Evolutionary conservation across 2,329 filamentous ascomycete species (phyloP).

Genomic region (Orbilia oligospora): DNA sequence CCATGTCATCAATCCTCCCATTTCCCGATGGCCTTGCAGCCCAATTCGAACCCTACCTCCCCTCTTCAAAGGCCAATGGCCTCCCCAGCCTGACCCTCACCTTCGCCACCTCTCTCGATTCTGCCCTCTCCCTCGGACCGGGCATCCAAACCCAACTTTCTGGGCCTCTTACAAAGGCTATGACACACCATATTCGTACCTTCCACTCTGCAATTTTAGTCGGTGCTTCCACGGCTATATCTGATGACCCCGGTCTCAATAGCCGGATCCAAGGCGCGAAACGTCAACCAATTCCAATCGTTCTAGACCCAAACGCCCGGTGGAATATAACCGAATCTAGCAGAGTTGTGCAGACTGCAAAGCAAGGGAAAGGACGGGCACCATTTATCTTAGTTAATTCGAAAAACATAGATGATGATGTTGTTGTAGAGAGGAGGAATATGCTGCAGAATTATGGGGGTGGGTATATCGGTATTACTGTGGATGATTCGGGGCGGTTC

Average conservation of each 20-base stretch:
- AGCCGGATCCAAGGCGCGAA: constrained; percentile 79
- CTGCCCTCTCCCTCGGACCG: constrained; percentile 80
- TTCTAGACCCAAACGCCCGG: constrained; percentile 83
- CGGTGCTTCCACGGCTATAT: constrained; percentile 84
- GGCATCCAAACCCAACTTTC: constrained; percentile 87
- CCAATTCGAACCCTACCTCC: constrained; percentile 63
- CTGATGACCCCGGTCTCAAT: constrained; percentile 88
- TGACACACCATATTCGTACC: constrained; percentile 91
- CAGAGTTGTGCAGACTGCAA: constrained; percentile 77
- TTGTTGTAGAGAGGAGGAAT: constrained; percentile 57
- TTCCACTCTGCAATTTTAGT: constrained; percentile 87
- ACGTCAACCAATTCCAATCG: constrained; percentile 80
- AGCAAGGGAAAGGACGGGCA: constrained; percentile 77
- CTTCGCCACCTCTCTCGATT: constrained; percentile 91
- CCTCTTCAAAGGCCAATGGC: constrained; percentile 31
- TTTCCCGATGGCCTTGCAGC: constrained; percentile 41
- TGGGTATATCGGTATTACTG: constrained; percentile 69
- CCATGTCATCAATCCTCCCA: constrained; percentile 38
- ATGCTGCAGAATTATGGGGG: constrained; percentile 72
- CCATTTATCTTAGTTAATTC: constrained; percentile 76
- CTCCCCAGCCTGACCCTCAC: constrained; percentile 80
- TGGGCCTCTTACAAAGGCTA: constrained; percentile 84
- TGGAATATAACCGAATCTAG: constrained; percentile 76
- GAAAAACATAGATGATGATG: neutral
- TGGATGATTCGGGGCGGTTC: constrained; percentile 20